A percentile compares a stretch with the other conserved stretches of the same genome.
Evolutionary conservation across 192 early-diverging fungal genomes (phyloP).

Genomic region (Allomyces javanicus): DNA sequence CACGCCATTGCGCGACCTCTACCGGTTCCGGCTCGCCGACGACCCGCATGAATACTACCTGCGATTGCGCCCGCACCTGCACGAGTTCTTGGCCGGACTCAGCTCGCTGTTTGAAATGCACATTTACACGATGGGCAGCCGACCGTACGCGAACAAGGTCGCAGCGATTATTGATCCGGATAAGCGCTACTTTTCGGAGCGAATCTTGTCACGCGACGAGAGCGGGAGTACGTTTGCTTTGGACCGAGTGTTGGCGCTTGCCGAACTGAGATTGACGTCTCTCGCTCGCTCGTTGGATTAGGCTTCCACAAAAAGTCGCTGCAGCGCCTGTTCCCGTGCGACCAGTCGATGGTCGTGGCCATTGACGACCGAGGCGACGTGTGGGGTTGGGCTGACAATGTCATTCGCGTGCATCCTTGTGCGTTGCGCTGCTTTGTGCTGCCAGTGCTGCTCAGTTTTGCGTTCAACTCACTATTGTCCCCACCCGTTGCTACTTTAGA

Average conservation of each 20-base stretch:
- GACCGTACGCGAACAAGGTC: constrained; percentile 76
- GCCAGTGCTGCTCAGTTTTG: not conserved
- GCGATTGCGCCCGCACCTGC: constrained; percentile 13
- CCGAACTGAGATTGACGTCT: not conserved
- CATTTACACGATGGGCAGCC: constrained; percentile 97
- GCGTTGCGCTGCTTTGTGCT: constrained; percentile 18
- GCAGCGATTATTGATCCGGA: constrained; percentile 73
- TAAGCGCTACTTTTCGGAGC: constrained; percentile 42
- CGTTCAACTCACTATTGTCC: not conserved
- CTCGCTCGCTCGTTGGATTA: constrained; percentile 6
- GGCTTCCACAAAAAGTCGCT: constrained; percentile 60
- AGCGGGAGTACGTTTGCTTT: constrained; percentile 46
- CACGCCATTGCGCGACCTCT: constrained; percentile 23
- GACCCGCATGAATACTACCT: constrained; percentile 11
- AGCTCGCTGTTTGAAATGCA: constrained; percentile 73
- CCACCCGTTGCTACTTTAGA: constrained; percentile 22
- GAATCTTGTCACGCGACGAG: constrained; percentile 85
- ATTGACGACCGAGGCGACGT: constrained; percentile 93
- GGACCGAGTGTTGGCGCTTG: not conserved
- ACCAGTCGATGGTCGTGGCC: constrained; percentile 88
- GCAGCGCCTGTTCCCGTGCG: constrained; percentile 72
- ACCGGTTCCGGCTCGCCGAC: constrained; percentile 51
- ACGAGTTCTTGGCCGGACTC: constrained; percentile 51
- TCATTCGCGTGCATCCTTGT: constrained; percentile 80
- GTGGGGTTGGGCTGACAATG: constrained; percentile 76